A percentile compares a stretch with the other conserved stretches of the same genome.
These are phyloP conservation scores for Phytophthora agathidicida DNA, from an alignment of 352 stramenopile genomes.

Conservation along the genomic window DNA sequence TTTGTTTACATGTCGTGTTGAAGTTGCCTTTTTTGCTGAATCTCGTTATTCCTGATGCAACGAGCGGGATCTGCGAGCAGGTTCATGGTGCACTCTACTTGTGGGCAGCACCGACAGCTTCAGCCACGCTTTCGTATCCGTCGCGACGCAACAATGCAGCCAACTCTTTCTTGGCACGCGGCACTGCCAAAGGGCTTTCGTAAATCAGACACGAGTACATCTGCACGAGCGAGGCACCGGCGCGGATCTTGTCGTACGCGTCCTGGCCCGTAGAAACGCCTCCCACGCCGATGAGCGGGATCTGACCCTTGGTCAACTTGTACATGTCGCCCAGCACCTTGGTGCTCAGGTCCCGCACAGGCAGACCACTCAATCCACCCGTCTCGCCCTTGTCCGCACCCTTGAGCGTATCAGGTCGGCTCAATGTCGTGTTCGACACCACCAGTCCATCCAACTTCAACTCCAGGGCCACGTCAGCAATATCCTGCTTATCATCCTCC, in stretches of 20 bases:
- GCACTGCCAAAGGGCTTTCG: constrained; percentile 87
- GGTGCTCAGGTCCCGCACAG: constrained; percentile 94
- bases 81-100: constrained; percentile 38
- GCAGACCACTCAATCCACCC: constrained; percentile 95
- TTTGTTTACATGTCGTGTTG: neutral
- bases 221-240: constrained; percentile 95
- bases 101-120: constrained; percentile 88
- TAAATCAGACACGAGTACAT: constrained; percentile 96
- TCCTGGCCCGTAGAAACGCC: constrained; percentile 93
- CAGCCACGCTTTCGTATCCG: constrained; percentile 79
- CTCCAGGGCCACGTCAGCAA: constrained; percentile 90
- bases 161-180: constrained; percentile 91
- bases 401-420: constrained; percentile 82
- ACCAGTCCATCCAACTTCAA: constrained; percentile 95
- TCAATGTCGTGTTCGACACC: constrained; percentile 97
- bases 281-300: constrained; percentile 97
- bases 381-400: constrained; percentile 81
- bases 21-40: constrained; percentile 1
- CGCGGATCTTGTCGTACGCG: constrained; percentile 98
- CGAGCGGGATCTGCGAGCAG: neutral
- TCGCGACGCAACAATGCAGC: constrained; percentile 79
- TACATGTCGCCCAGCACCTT: constrained; percentile 96
- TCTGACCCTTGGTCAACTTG: constrained; percentile 90
- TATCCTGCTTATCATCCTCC: constrained; percentile 94
- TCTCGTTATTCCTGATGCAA: constrained; percentile 7